These are phyloP conservation scores for Cladochytrium tenue DNA, from an alignment of 371 early-diverging fungal species.

Conservation along the genomic window DNA sequence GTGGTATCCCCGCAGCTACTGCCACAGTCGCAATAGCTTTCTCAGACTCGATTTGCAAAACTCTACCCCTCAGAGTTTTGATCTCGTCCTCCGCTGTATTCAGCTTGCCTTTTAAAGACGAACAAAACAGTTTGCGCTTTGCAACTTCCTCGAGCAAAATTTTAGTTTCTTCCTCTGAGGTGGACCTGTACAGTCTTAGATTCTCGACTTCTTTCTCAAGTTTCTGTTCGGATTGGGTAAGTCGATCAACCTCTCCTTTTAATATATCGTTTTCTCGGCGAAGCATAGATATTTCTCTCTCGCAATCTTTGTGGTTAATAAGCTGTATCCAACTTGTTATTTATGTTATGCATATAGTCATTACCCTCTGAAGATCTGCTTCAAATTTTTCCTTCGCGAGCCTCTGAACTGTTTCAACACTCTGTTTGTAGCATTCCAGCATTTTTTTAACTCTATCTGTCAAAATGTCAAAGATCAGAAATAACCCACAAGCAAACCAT, in stretches of 20 bases:
- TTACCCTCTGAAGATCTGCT: constrained; percentile 29
- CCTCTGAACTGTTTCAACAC: constrained; percentile 22
- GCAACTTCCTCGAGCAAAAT: neutral
- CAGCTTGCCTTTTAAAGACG: neutral
- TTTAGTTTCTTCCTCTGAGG: neutral
- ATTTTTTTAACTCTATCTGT: constrained; percentile 26
- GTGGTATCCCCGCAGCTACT: neutral
- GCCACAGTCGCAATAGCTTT: neutral
- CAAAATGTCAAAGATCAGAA: neutral
- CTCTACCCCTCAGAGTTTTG: neutral
- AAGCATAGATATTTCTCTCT: constrained; percentile 21
- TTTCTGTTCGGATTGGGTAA: constrained; percentile 13
- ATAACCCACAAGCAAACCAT: constrained; percentile 14
- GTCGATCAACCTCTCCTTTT: constrained; percentile 24
- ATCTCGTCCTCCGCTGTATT: constrained; percentile 3
- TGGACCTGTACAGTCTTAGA: neutral
- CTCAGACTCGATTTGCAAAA: neutral
- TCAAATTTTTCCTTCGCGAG: constrained; percentile 15
- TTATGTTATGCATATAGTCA: neutral
- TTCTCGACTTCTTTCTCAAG: constrained; percentile 1
- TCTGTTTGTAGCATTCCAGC: constrained; percentile 21
- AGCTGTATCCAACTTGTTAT: constrained; percentile 5
- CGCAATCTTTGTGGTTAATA: constrained; percentile 30
- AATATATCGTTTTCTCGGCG: constrained; percentile 24
- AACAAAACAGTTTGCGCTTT: neutral